phyloP scores from a whole-genome alignment of 768 basidiomycete species.

The Rhizopogon salebrosus region DNA sequence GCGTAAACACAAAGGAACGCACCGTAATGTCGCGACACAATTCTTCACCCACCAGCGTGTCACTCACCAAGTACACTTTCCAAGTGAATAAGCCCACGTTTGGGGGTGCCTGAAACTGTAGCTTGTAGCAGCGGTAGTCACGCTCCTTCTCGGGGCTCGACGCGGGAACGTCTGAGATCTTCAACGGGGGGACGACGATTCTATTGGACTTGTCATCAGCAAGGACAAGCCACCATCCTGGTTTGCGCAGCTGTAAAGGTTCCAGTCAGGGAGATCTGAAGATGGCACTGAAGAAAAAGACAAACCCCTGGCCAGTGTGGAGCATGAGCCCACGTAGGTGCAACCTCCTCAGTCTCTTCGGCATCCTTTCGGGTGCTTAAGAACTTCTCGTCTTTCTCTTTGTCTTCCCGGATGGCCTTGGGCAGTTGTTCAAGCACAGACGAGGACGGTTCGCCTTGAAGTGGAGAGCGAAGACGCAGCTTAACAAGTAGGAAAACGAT shows the following conservation, averaged over 20 bases:
- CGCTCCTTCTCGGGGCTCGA: slow-evolving; percentile 42
- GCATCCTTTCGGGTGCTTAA: slow-evolving; percentile 55
- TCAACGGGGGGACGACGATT: slow-evolving; percentile 82
- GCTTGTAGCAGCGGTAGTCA: slow-evolving; percentile 78
- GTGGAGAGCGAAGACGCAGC: slow-evolving; percentile 64
- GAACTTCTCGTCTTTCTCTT: slow-evolving; percentile 68
- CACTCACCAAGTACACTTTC: slow-evolving; percentile 81
- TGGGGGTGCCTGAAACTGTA: slow-evolving; percentile 94
- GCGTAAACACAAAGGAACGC: slow-evolving; percentile 21
- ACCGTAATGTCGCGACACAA: slow-evolving; percentile 66
- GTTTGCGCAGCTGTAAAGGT: slow-evolving; percentile 66
- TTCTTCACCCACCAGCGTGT: slow-evolving; percentile 86
- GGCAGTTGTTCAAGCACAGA: slow-evolving; percentile 37
- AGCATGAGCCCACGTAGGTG: slow-evolving; percentile 73
- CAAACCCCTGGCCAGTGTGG: slow-evolving; percentile 88
- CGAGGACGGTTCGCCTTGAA: slow-evolving; percentile 24
- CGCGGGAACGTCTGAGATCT: slow-evolving; percentile 73
- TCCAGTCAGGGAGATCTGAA: neutral
- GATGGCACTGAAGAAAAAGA: slow-evolving; percentile 3
- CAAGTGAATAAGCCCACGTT: slow-evolving; percentile 82
- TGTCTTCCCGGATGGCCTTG: slow-evolving; percentile 39
- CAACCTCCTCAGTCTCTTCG: slow-evolving; percentile 50
- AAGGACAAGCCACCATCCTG: slow-evolving; percentile 88
- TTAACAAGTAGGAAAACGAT: slow-evolving; percentile 86
- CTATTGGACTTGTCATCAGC: slow-evolving; percentile 83